Conservation (phyloP, 371 early-diverging fungal species). For the Mycotypha africana region DNA sequence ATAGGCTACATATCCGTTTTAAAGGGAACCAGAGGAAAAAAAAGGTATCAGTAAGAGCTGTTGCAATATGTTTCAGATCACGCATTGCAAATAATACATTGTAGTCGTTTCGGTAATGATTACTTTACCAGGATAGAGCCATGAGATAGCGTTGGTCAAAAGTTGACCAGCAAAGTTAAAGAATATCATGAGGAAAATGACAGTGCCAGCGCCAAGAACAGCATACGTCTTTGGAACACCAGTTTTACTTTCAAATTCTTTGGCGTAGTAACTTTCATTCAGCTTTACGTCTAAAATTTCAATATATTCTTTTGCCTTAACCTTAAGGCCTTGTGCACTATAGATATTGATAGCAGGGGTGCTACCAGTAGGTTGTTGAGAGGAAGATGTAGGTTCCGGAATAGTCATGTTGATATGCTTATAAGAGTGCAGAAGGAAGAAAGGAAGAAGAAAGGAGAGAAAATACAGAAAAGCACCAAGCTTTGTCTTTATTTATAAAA, state of each 20-base stretch:
- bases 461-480: constrained; percentile 1
- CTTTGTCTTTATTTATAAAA: no score
- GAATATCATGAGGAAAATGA: constrained; percentile 71
- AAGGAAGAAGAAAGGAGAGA: background rate
- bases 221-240: constrained; percentile 84
- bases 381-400: no score
- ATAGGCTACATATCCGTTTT: constrained; percentile 11
- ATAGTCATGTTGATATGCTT: constrained; percentile 4
- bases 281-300: constrained; percentile 56
- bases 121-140: constrained; percentile 72
- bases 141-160: constrained; percentile 79
- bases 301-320: constrained; percentile 10
- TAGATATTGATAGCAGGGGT: constrained; percentile 9
- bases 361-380: no score
- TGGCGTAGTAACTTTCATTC: constrained; percentile 54
- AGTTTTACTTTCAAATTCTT: constrained; percentile 61
- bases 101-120: background rate
- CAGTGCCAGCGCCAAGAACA: constrained; percentile 51
- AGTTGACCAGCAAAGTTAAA: constrained; percentile 83
- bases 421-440: background rate
- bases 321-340: constrained; percentile 10
- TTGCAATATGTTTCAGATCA: no score
- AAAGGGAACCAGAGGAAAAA: no score
- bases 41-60: background rate
- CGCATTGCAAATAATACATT: background rate